phyloP scores from a whole-genome alignment of 192 early-diverging fungal species.

The Geosiphon pyriformis region DNA sequence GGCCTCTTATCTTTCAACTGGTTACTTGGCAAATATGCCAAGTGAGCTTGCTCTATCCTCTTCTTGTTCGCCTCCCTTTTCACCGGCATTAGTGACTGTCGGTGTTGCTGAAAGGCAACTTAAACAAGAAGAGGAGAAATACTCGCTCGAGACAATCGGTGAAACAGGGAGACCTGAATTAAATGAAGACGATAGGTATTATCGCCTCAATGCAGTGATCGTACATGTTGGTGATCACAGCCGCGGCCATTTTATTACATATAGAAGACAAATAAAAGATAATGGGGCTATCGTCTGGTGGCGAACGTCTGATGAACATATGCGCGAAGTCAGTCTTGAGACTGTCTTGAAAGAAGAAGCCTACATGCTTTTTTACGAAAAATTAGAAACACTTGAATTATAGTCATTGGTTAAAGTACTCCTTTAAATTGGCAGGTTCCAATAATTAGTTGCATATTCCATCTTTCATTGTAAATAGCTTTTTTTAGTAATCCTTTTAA shows the following conservation, averaged over 20 bases:
- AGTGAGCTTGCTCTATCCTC: constrained; percentile 35
- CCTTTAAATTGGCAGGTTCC: too few species aligned
- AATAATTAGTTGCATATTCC: too few species aligned
- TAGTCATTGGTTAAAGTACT: too few species aligned
- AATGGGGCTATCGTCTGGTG: constrained; percentile 51
- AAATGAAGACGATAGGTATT: constrained; percentile 39
- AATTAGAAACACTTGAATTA: too few species aligned
- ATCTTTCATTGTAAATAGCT: too few species aligned
- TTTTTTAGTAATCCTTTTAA: too few species aligned
- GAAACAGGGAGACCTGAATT: constrained; percentile 12
- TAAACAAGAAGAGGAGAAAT: constrained; percentile 12
- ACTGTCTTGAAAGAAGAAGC: constrained; percentile 63
- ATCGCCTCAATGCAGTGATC: constrained; percentile 73
- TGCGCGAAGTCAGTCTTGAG: constrained; percentile 58
- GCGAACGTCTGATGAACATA: constrained; percentile 65
- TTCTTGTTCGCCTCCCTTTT: constrained; percentile 4
- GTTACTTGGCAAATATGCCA: constrained; percentile 50
- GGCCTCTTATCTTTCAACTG: constrained; percentile 68
- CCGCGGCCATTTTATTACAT: constrained; percentile 87
- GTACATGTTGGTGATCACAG: constrained; percentile 83
- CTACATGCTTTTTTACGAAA: constrained; percentile 76
- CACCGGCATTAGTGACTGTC: constrained; percentile 21
- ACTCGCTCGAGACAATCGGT: constrained; percentile 10
- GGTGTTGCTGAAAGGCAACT: constrained; percentile 7
- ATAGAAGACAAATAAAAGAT: constrained; percentile 56